Conservation (phyloP, 2,329 filamentous ascomycete genomes). For the Zymoseptoria tritici region DNA sequence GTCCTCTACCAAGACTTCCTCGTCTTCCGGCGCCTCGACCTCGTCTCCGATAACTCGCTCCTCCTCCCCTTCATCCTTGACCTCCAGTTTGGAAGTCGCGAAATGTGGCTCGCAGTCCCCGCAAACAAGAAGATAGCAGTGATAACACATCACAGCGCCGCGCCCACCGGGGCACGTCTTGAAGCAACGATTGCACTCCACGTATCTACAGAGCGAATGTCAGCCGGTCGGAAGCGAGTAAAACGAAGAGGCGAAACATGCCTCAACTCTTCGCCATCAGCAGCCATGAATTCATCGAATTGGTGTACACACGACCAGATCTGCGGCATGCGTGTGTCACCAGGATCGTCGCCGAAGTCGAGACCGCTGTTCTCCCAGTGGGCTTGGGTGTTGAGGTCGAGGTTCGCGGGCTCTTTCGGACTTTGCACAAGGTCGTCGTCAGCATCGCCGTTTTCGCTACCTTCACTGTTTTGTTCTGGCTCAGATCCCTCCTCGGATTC, state of each 20-base stretch:
- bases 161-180: neutral
- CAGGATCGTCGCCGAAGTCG: constrained; percentile 34
- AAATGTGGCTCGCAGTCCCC: neutral
- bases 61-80: too few species aligned
- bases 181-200: neutral
- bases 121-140: neutral
- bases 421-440: neutral
- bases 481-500: too few species aligned
- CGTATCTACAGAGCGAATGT: neutral
- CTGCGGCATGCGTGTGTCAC: constrained; percentile 16
- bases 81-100: too few species aligned
- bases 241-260: constrained; percentile 6
- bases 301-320: constrained; percentile 23
- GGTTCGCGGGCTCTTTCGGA: constrained; percentile 19
- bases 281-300: constrained; percentile 7
- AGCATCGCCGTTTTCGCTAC: too few species aligned
- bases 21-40: too few species aligned
- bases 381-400: constrained; percentile 26
- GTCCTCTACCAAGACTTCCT: too few species aligned
- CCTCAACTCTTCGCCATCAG: constrained; percentile 9
- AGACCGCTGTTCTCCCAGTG: constrained; percentile 28
- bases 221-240: too few species aligned
- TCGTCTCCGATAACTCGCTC: too few species aligned
- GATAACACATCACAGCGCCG: neutral
- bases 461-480: too few species aligned